Evolutionary conservation across 768 basidiomycete species (phyloP), one percentile per base, ranked within the genome.

Genomic region (Xerocomellus chrysenteron): DNA sequence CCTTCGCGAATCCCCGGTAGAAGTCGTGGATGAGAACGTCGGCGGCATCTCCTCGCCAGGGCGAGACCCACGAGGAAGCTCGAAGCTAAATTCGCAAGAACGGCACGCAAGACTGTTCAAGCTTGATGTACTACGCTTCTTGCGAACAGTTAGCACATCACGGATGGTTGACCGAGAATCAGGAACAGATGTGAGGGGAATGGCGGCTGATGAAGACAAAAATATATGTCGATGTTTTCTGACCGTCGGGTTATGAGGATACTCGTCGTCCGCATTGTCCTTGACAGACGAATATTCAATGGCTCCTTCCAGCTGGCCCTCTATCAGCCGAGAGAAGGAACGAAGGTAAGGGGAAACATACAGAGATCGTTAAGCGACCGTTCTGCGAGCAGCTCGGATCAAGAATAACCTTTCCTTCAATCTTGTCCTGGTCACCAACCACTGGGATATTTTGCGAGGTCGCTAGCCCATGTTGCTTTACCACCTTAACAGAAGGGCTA

Each of bases 31-130:
- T 32, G 74, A 75, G 63, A 86, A 86, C 0, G 83, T 82, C 0
- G 83, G 74, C 0, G 88, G 88, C 45, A 90, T 70, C 60, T 85
- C 84, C 62, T 86, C 84, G 0, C 82, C 81, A 0, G 71, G 64
- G 45, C 77, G 70, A 32, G 68, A 71, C 52, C 80, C 76, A 30
- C 74, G 76, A 33, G 85, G 85, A 35, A 87, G 74, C 9, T 81
- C 75, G 62, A 88, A 85, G 9, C 73, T 69, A 61, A 88, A 90
- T 44, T 77, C 68, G 52, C 67, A 73, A 45, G 77, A 68, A 26
- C 67, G 62, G 21, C 67, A 50, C 9, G 65, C 60, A 41, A 70
- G 58, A 45, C 68, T 73, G n/a, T 63, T 64, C 43, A 82, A 59
- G 56, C 68, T 75, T 11, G 78, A 73, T 10, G 67, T 63, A 61